These are phyloP conservation scores for Malus hybrid DNA, from an alignment of 331 rosid genomes.

Conservation along the genomic window DNA sequence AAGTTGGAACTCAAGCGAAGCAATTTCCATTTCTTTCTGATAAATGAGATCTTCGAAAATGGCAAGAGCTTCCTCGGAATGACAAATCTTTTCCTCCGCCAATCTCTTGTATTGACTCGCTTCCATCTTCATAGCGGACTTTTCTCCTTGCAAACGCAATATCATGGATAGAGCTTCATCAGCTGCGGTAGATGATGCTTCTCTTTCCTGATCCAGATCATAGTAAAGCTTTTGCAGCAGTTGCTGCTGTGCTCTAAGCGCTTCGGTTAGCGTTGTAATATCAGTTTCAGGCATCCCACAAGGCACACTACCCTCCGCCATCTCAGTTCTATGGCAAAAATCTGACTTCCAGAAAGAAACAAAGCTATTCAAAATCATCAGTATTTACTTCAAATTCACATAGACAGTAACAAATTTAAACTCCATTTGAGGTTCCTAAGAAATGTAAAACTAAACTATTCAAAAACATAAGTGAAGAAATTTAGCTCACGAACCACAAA, in stretches of 20 bases:
- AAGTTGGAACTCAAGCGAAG: constrained; percentile 71
- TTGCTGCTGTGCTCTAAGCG: constrained; percentile 56
- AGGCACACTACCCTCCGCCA: constrained; percentile 39
- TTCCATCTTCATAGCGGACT: constrained; percentile 86
- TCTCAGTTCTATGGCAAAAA: constrained; percentile 11
- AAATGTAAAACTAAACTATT: too few relatives aligned
- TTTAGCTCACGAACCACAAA: too few relatives aligned
- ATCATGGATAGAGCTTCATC: constrained; percentile 92
- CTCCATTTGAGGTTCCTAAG: background rate
- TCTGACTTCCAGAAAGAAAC: constrained; percentile 22
- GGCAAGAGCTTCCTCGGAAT: constrained; percentile 61
- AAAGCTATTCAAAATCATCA: background rate
- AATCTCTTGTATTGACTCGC: constrained; percentile 81
- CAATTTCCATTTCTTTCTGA: constrained; percentile 72
- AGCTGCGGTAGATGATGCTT: constrained; percentile 74
- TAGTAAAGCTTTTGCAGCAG: constrained; percentile 67
- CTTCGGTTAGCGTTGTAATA: constrained; percentile 38
- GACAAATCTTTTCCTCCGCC: constrained; percentile 80
- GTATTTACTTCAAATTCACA: background rate
- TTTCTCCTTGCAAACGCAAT: constrained; percentile 88
- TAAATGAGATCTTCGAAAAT: constrained; percentile 55
- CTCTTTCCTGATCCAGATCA: constrained; percentile 90
- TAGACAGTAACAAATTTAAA: too few relatives aligned
- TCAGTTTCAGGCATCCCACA: constrained; percentile 43
- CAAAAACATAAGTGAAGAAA: too few relatives aligned